Conservation (phyloP, 306 rosid species). For the Quercus robur region DNA sequence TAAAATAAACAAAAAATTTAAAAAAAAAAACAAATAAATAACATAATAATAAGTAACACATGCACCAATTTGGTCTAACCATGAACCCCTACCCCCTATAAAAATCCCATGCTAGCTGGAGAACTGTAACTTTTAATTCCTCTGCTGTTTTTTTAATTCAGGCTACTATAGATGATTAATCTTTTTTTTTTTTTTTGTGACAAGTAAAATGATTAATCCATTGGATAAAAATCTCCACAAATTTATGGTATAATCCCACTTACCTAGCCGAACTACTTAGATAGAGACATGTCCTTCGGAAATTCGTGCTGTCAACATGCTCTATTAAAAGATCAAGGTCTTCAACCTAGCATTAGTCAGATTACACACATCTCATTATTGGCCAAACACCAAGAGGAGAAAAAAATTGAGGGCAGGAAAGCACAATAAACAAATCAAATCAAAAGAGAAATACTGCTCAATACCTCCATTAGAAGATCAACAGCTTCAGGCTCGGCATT, state of each 20-base stretch:
- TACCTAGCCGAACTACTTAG: slow-evolving; percentile 97
- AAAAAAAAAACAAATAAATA: no score
- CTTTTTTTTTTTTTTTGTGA: no score
- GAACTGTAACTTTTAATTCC: not conserved
- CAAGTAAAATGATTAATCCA: not conserved
- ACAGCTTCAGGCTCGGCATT: slow-evolving; percentile 99
- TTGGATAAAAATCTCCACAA: not conserved
- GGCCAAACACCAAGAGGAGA: not conserved
- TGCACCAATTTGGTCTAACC: not conserved
- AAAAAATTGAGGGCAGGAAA: not conserved
- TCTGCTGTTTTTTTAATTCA: not conserved
- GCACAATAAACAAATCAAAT: not conserved
- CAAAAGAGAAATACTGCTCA: not conserved
- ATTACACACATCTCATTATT: not conserved
- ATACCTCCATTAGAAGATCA: slow-evolving; percentile 98
- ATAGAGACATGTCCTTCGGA: slow-evolving; percentile 86
- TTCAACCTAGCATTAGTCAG: slow-evolving; percentile 65
- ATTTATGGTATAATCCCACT: slow-evolving; percentile 16
- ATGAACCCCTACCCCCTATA: not conserved
- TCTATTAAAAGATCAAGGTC: slow-evolving; percentile 86
- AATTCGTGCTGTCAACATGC: slow-evolving; percentile 86
- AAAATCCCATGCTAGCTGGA: not conserved
- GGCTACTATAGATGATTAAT: not conserved
- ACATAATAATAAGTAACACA: not conserved
- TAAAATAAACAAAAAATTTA: no score